Conservation (phyloP, 495 filamentous ascomycete genomes). For the Parathielavia hyrcaniae region DNA sequence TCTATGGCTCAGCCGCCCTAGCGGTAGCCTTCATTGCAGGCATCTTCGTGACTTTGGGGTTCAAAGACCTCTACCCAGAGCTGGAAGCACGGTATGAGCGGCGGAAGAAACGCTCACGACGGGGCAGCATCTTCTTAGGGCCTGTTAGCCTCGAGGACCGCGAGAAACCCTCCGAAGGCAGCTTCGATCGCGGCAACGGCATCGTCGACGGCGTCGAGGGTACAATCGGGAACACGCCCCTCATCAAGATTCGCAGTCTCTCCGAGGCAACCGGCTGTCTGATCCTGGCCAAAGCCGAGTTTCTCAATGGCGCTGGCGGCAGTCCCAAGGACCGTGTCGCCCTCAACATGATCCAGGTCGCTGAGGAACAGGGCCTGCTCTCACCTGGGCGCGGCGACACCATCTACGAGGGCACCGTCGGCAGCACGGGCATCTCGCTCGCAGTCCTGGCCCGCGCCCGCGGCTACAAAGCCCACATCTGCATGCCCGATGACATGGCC, state of each 20-base stretch:
- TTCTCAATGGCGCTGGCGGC: slow-evolving; percentile 89
- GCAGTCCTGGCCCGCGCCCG: slow-evolving; percentile 80
- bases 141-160: slow-evolving; percentile 51
- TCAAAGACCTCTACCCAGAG: slow-evolving; percentile 69
- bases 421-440: slow-evolving; percentile 88
- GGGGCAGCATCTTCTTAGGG: slow-evolving; percentile 36
- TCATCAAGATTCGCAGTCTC: slow-evolving; percentile 80
- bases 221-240: slow-evolving; percentile 88
- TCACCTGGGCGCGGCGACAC: slow-evolving; percentile 78
- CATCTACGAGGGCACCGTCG: slow-evolving; percentile 96
- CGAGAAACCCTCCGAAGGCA: slow-evolving; percentile 22
- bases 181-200: slow-evolving; percentile 22
- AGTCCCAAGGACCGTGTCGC: slow-evolving; percentile 96
- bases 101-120: slow-evolving; percentile 22
- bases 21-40: slow-evolving; percentile 68
- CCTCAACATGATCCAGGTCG: slow-evolving; percentile 76
- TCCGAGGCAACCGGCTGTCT: slow-evolving; percentile 87
- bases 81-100: slow-evolving; percentile 57
- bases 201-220: slow-evolving; percentile 74
- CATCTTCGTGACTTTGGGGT: slow-evolving; percentile 61
- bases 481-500: slow-evolving; percentile 91
- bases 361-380: slow-evolving; percentile 72
- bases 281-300: slow-evolving; percentile 95
- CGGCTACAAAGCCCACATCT: slow-evolving; percentile 90
- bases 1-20: slow-evolving; percentile 52